Evolutionary conservation across 169 alveolate genomes (phyloP), one percentile per base, ranked within the genome.

Genomic region (Plasmodium sp.): DNA sequence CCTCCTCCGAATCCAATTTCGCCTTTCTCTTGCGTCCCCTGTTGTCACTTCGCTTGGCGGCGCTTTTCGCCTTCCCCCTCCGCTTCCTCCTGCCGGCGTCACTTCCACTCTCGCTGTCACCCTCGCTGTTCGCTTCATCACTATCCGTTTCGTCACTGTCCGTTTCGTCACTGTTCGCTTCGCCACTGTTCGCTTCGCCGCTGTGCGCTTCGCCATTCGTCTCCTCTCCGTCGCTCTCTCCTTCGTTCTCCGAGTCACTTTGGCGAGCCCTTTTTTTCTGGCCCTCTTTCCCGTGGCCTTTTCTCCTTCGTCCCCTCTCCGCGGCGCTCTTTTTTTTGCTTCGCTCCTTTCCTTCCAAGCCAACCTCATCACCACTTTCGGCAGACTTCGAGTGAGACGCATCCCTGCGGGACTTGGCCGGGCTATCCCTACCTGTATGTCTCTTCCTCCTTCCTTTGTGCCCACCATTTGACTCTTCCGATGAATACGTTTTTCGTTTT

Each of bases 381-480:
- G n/a, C 43, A 14, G 62, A 51, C 62, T 51, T 14, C 5, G 77
- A 2, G n/a, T 67, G 41, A 1, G 77, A 67, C 39, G 12, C 14
- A 22, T 67, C 39, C 39, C 77, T 67, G n/a, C n/a, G 33, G 18
- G n/a, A 18, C n/a, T 67, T 67, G 14, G 5, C 77, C 1, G 41
- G 12, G 41, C 77, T 67, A 27, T 67, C 77, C 39, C 39, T 67
- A 31, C n/a, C 39, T 22, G 22, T 67, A 67, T 67, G 14, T 67
- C 77, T 67, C 43, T 31, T 67, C 77, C 77, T 67, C 27, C 77
- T 67, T 67, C n/a, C 77, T 67, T 67, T 67, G 36, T 67, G 77
- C 5, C 5, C 39, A 67, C 77, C 27, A 31, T 14, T 67, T 2
- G 77, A 67, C 39, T 67, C 77, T 3, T 67, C 77, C 16, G 77